phyloP scores from a whole-genome alignment of 2,329 filamentous ascomycete species.

The Talaromyces rugulosus region DNA sequence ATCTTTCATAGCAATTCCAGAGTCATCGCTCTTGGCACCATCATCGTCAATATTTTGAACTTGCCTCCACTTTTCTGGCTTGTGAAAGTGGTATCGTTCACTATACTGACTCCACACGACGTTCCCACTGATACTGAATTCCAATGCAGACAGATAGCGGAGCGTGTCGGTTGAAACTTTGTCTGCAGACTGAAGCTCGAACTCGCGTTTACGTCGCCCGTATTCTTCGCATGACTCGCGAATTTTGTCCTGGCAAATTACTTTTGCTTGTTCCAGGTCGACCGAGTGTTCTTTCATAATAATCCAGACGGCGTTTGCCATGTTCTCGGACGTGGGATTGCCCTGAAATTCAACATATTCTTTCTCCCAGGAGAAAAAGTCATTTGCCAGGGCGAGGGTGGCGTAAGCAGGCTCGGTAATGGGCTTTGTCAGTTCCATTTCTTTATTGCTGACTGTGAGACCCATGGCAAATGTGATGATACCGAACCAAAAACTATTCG shows the following conservation, averaged over 20 bases:
- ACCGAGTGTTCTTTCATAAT: constrained; percentile 34
- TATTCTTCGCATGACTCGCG: neutral
- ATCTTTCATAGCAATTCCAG: neutral
- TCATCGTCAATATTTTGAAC: neutral
- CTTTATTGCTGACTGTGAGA: neutral
- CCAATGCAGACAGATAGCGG: neutral
- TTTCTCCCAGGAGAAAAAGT: constrained; percentile 38
- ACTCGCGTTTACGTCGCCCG: neutral
- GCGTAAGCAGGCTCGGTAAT: constrained; percentile 25
- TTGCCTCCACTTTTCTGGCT: neutral
- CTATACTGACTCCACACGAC: neutral
- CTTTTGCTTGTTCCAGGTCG: constrained; percentile 25
- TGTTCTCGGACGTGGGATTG: constrained; percentile 17
- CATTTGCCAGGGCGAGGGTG: constrained; percentile 32
- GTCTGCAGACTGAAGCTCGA: neutral
- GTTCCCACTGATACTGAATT: neutral
- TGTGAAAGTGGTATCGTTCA: neutral
- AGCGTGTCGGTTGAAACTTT: neutral
- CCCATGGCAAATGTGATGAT: constrained; percentile 6
- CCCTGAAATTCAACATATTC: constrained; percentile 22
- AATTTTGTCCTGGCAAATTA: constrained; percentile 14
- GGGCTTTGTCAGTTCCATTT: neutral
- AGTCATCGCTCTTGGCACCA: neutral
- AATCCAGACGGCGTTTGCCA: constrained; percentile 39
- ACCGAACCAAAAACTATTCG: constrained; percentile 1